Conservation (phyloP, 257 asterid species). For the Agastache rugosa region DNA sequence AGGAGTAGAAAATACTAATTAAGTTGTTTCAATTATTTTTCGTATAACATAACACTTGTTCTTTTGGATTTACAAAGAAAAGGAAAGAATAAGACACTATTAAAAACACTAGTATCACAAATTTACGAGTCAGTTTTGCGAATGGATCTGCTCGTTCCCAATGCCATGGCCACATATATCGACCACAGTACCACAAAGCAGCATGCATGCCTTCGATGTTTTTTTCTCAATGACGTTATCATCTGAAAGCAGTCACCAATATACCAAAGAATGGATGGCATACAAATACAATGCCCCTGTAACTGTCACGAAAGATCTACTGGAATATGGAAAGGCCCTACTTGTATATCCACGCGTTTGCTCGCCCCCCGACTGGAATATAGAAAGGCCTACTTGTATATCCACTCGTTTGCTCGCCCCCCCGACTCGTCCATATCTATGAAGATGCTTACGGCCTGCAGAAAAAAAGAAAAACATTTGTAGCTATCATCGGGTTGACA, state of each 20-base stretch:
- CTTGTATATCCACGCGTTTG: conserved; percentile 96
- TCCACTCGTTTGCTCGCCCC: conserved; percentile 96
- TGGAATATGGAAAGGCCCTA: conserved; percentile 39
- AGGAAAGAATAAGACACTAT: conserved; percentile 18
- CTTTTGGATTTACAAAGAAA: conserved; percentile 26
- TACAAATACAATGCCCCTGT: conserved; percentile 5
- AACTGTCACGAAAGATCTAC: conserved; percentile 1
- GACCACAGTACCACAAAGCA: conserved; percentile 7
- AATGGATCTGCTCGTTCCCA: conserved; percentile 19
- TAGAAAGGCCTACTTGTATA: conserved; percentile 65
- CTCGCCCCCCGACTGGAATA: conserved; percentile 67
- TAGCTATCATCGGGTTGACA: background rate
- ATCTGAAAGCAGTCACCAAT: background rate
- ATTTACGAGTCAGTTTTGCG: background rate
- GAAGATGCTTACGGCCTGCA: conserved; percentile 93
- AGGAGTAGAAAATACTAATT: background rate
- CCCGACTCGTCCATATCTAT: conserved; percentile 97
- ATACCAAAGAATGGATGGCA: conserved; percentile 5
- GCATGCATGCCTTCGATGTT: conserved; percentile 26
- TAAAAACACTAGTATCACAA: conserved; percentile 29
- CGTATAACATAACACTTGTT: conserved; percentile 13
- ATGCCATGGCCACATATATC: conserved; percentile 13
- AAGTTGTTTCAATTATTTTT: background rate
- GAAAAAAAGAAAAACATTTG: background rate
- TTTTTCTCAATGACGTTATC: background rate